Evolutionary conservation across 176 grass and related monocot species (phyloP).

Genomic region (Neostapfia colusana): DNA sequence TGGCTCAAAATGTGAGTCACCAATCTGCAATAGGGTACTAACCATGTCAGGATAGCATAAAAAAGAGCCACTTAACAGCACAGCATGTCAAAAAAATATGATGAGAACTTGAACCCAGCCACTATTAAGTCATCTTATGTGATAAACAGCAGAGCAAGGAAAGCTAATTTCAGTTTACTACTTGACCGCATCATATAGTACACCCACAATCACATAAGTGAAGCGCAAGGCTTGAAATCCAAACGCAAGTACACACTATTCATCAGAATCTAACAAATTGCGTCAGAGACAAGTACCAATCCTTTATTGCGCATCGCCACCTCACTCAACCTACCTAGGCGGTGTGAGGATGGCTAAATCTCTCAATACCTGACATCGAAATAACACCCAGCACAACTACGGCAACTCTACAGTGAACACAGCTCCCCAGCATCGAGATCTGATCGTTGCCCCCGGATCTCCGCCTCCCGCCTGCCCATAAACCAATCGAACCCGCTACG

Average conservation of each 20-base stretch:
- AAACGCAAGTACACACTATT: neutral
- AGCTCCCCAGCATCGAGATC: constrained; percentile 27
- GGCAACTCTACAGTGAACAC: constrained; percentile 9
- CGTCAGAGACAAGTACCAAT: neutral
- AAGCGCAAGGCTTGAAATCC: constrained; percentile 10
- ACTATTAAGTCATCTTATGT: neutral
- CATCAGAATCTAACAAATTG: constrained; percentile 17
- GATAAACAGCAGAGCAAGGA: neutral
- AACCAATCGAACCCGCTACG: constrained; percentile 34
- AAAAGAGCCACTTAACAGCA: neutral
- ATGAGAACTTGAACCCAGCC: neutral
- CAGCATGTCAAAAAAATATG: neutral
- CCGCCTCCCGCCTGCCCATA: neutral
- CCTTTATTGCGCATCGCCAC: neutral
- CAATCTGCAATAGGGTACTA: constrained; percentile 51
- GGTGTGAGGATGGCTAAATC: neutral
- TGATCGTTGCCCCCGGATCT: constrained; percentile 27
- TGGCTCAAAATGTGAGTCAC: constrained; percentile 65
- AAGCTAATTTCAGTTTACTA: constrained; percentile 18
- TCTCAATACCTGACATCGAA: neutral
- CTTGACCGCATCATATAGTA: constrained; percentile 8
- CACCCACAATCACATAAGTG: neutral
- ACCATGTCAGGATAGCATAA: constrained; percentile 1
- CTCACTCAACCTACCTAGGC: constrained; percentile 23
- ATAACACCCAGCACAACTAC: neutral